Evolutionary conservation across 495 filamentous ascomycete species (phyloP).

Genomic region (Pseudoneurospora amorphoporcata): DNA sequence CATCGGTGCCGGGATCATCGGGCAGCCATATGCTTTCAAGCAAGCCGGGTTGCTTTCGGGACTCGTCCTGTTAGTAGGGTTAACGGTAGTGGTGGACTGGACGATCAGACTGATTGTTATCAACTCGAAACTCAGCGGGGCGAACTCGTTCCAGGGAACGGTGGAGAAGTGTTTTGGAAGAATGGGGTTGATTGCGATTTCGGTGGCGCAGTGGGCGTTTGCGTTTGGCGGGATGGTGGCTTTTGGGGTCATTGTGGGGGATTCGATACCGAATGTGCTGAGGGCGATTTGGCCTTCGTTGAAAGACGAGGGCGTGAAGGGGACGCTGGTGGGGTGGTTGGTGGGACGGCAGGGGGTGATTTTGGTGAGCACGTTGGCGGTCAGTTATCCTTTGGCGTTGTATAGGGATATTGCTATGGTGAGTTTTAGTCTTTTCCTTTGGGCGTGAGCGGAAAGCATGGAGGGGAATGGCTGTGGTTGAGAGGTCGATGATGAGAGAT

Average conservation of each 20-base stretch:
- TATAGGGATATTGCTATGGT: constrained; percentile 98
- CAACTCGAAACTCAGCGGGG: constrained; percentile 88
- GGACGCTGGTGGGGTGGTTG: constrained; percentile 70
- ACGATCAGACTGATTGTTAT: constrained; percentile 93
- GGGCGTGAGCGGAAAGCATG: not conserved
- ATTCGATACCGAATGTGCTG: constrained; percentile 87
- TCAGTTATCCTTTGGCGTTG: constrained; percentile 86
- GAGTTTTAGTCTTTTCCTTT: constrained; percentile 11
- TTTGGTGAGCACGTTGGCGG: constrained; percentile 66
- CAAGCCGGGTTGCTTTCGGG: constrained; percentile 82
- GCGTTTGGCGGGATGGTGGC: constrained; percentile 98
- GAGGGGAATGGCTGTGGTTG: not conserved
- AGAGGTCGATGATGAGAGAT: not conserved
- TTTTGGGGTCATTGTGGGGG: constrained; percentile 93
- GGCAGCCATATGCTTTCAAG: constrained; percentile 87
- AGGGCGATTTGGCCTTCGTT: constrained; percentile 71
- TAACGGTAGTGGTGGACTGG: constrained; percentile 89
- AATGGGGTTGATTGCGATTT: constrained; percentile 80
- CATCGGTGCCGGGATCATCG: constrained; percentile 96
- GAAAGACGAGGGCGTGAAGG: constrained; percentile 59
- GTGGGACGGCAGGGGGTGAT: constrained; percentile 76
- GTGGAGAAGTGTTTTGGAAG: constrained; percentile 90
- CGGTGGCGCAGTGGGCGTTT: constrained; percentile 90
- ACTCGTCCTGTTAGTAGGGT: constrained; percentile 58
- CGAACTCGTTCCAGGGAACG: constrained; percentile 86